Conservation (phyloP, 495 filamentous ascomycete species). For the Sabuloglossum arenarium region DNA sequence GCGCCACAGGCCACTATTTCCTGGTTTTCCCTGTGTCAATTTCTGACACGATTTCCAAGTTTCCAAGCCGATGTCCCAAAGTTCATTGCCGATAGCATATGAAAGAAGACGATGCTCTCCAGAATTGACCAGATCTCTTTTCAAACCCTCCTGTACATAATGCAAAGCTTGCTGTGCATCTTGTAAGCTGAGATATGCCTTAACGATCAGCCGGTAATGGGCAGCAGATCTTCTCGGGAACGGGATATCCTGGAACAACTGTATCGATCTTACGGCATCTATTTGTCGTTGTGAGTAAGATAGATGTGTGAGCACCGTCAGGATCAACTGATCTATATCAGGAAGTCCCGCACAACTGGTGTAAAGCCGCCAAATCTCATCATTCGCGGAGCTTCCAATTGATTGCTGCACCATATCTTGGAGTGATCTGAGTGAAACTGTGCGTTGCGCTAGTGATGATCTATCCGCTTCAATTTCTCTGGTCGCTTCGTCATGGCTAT, state of each 20-base stretch:
- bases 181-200: constrained; percentile 11
- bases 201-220: constrained; percentile 20
- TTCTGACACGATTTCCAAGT: neutral
- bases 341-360: neutral
- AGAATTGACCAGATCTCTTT: neutral
- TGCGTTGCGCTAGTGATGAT: neutral
- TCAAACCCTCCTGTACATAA: neutral
- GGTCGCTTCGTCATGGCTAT: neutral
- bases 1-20: neutral
- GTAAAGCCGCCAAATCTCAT: neutral
- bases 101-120: neutral
- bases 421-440: neutral
- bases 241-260: constrained; percentile 22
- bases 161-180: neutral
- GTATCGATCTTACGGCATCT: constrained; percentile 21
- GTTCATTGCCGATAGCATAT: neutral
- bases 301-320: constrained; percentile 15
- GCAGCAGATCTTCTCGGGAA: constrained; percentile 12
- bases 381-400: neutral
- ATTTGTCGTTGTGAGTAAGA: constrained; percentile 16
- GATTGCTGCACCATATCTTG: neutral
- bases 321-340: constrained; percentile 3
- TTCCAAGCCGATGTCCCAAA: neutral
- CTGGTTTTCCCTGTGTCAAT: neutral
- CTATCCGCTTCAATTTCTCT: neutral